Percentiles rank a stretch among this genome's conserved stretches.
Conservation (phyloP, 441 rosid species). For the Eruca vesicaria region DNA sequence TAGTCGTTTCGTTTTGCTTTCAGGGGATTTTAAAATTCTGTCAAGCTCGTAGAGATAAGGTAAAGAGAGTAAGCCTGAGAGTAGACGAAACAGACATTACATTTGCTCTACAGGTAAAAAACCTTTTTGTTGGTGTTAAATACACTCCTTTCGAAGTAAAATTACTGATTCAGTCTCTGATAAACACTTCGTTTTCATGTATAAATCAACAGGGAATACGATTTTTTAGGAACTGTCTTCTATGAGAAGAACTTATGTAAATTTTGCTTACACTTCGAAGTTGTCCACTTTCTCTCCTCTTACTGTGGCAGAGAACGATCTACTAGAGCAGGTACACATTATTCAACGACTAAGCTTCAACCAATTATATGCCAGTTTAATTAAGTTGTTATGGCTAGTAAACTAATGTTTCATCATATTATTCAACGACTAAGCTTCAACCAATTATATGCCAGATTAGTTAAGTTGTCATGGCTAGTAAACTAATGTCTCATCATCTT, state of each 20-base stretch:
- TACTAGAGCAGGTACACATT: background rate
- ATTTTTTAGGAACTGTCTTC: slow-evolving; percentile 74
- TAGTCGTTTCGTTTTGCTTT: background rate
- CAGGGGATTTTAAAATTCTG: slow-evolving; percentile 76
- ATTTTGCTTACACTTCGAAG: no score
- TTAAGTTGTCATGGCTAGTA: background rate
- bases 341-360: background rate
- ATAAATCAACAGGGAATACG: slow-evolving; percentile 58
- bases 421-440: background rate
- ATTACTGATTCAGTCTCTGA: background rate
- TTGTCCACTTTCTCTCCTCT: background rate
- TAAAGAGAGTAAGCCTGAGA: slow-evolving; percentile 56
- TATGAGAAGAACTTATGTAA: slow-evolving; percentile 26
- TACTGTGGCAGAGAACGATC: background rate
- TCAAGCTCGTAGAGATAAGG: slow-evolving; percentile 61
- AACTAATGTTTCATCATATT: background rate
- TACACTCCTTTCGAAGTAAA: background rate
- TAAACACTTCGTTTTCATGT: background rate
- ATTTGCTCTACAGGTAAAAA: slow-evolving; percentile 71
- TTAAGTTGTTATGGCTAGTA: background rate
- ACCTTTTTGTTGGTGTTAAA: background rate
- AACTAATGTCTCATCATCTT: background rate
- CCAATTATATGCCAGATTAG: background rate
- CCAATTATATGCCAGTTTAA: background rate
- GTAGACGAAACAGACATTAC: slow-evolving; percentile 65